Conservation (phyloP, 192 early-diverging fungal species). For the Backusella tuberculispora region DNA sequence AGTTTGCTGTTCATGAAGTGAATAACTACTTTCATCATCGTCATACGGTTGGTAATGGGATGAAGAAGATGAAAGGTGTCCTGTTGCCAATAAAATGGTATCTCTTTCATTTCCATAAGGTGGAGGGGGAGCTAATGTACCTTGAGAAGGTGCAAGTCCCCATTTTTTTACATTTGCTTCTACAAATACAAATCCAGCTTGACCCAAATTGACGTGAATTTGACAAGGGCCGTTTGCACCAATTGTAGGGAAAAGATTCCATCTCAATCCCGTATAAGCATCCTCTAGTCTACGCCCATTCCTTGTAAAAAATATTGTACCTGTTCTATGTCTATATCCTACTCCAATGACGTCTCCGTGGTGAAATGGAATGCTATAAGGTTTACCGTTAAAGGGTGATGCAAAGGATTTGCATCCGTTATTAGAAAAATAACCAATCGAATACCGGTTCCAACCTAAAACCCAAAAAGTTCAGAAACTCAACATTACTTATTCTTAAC, state of each 20-base stretch:
- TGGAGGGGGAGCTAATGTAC: constrained; percentile 72
- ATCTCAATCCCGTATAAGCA: constrained; percentile 41
- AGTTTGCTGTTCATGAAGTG: not conserved
- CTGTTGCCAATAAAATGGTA: constrained; percentile 61
- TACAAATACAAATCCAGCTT: constrained; percentile 74
- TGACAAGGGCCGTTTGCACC: constrained; percentile 50
- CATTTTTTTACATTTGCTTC: constrained; percentile 87
- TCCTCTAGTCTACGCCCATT: constrained; percentile 51
- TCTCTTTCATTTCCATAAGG: constrained; percentile 75
- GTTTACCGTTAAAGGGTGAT: constrained; percentile 35
- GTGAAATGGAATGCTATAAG: constrained; percentile 42
- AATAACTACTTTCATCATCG: constrained; percentile 1
- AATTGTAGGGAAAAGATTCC: constrained; percentile 48
- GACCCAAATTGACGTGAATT: constrained; percentile 49
- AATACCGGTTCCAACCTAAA: constrained; percentile 52
- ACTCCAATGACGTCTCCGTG: constrained; percentile 55
- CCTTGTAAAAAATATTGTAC: constrained; percentile 54
- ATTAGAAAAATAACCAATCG: constrained; percentile 50
- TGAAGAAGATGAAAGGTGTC: not conserved
- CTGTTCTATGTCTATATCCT: constrained; percentile 54
- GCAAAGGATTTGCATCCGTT: constrained; percentile 48
- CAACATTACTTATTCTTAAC: not conserved
- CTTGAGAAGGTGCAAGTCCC: constrained; percentile 76
- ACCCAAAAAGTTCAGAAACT: constrained; percentile 13
- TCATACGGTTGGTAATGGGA: not conserved